phyloP scores from a whole-genome alignment of 2,329 filamentous ascomycete genomes.

The Conoideocrella luteorostrata region DNA sequence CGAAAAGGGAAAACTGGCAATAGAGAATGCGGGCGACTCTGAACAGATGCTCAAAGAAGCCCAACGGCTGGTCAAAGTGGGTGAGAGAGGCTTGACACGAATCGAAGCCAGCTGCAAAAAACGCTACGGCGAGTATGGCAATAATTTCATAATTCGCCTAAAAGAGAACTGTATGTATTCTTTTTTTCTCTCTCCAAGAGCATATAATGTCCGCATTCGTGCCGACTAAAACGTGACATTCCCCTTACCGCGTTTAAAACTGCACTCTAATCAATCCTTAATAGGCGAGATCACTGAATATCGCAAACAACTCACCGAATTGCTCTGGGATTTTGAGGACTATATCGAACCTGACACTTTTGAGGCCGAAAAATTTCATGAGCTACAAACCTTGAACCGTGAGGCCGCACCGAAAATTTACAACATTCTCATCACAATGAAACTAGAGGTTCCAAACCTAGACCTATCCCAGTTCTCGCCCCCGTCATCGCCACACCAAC shows the following conservation, averaged over 20 bases:
- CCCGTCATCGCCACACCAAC: conserved; percentile 16
- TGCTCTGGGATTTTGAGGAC: conserved; percentile 54
- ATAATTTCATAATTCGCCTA: conserved; percentile 43
- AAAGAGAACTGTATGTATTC: conserved; percentile 44
- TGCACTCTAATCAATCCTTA: not conserved
- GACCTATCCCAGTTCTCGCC: conserved; percentile 22
- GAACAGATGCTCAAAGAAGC: conserved; percentile 44
- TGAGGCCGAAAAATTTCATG: conserved; percentile 41
- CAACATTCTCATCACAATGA: conserved; percentile 48
- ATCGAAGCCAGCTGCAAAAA: conserved; percentile 46
- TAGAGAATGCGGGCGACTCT: conserved; percentile 39
- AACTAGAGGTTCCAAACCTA: conserved; percentile 31
- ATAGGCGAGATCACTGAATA: conserved; percentile 44
- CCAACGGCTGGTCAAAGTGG: conserved; percentile 39
- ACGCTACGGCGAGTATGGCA: conserved; percentile 41
- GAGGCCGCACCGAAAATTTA: conserved; percentile 42
- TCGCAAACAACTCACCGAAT: conserved; percentile 39
- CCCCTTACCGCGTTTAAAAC: too few relatives aligned
- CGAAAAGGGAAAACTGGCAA: conserved; percentile 41
- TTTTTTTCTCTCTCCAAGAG: not conserved
- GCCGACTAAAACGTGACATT: too few relatives aligned
- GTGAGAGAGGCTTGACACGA: conserved; percentile 41
- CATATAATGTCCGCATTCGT: not conserved
- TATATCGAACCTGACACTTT: conserved; percentile 44
- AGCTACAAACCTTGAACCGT: conserved; percentile 41